Evolutionary conservation across 1,284 basidiomycete species (phyloP).

Genomic region (Phlebopus sp.): DNA sequence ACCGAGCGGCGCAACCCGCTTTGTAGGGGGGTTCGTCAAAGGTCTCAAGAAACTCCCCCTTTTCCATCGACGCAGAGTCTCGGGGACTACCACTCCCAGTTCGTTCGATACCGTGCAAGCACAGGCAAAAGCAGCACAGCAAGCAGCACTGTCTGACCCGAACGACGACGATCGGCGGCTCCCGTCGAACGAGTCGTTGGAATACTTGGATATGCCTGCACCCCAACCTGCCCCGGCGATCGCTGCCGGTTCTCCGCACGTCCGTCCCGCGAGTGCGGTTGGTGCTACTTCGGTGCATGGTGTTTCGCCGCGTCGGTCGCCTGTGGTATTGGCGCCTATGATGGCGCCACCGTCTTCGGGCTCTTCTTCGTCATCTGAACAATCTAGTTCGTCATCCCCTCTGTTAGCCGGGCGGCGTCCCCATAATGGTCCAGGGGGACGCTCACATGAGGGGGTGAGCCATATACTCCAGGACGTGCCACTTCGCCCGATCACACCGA

Average conservation of each 20-base stretch:
- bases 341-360: not conserved
- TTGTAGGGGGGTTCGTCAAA: conserved; percentile 21
- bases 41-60: conserved; percentile 25
- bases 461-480: too few relatives aligned
- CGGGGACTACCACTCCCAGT: not conserved
- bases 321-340: not conserved
- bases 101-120: conserved; percentile 6
- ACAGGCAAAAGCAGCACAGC: too few relatives aligned
- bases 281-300: conserved; percentile 5
- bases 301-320: not conserved
- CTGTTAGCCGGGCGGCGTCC: too few relatives aligned
- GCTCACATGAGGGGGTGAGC: too few relatives aligned
- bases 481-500: too few relatives aligned
- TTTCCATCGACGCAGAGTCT: not conserved
- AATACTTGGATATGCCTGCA: conserved; percentile 12
- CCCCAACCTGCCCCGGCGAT: conserved; percentile 1
- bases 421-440: too few relatives aligned
- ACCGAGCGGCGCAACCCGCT: conserved; percentile 2
- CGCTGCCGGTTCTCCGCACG: conserved; percentile 1
- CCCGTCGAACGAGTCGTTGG: conserved; percentile 7
- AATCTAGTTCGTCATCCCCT: too few relatives aligned
- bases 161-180: not conserved
- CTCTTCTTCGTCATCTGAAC: too few relatives aligned
- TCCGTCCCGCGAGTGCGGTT: not conserved
- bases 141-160: too few relatives aligned